Evolutionary conservation across 164 flowering plant genomes (phyloP), one percentile per base, ranked within the genome.

Genomic region (Berberis vulgaris): DNA sequence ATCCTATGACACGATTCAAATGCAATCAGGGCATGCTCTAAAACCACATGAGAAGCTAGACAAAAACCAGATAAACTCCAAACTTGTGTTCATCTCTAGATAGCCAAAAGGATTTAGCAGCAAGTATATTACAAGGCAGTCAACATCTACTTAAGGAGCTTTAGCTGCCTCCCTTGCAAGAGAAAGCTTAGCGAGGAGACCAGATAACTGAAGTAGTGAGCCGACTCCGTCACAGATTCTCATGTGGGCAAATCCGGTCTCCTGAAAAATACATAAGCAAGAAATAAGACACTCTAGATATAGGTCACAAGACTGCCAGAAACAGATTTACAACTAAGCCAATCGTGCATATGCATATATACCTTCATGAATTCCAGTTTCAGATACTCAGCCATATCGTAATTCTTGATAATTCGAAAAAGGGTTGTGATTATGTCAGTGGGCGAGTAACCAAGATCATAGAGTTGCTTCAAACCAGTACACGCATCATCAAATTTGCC

Each of bases 221-320:
- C 99, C 99, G 58, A 94, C 99, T 64, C 99, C 97, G 73, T 94
- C 99, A 49, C 90, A 94, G 64, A 94, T 91, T 78, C 99, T 87
- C 97, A 94, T 94, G 78, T 94, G 99, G 44, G 97, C 96, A 82
- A 94, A 94, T 58, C 97, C 99, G 57, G 96, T 91, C 82, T 94
- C 98, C 98, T 93, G 83, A 54, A 73, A 57, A 41, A 2, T 70
- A 66, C 12, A 45, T 41, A 40, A 38, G 63, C 45, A 57, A 46
- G 26, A 7, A 39, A 44, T 50, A 8, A 62, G 39, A 7, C 2
- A 41, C 1, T 59, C 6, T 53, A 41, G 57, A 54, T 7, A 58
- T 26, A 49, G 50, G 44, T 41, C 26, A 26, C 26, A 26, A 26
- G 26, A 0, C 26, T n/a, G 55, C 12, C 42, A 41, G 56, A 7